Evolutionary conservation across 1,139 yeast species (phyloP).

Genomic region (Pneumocystis sp.): DNA sequence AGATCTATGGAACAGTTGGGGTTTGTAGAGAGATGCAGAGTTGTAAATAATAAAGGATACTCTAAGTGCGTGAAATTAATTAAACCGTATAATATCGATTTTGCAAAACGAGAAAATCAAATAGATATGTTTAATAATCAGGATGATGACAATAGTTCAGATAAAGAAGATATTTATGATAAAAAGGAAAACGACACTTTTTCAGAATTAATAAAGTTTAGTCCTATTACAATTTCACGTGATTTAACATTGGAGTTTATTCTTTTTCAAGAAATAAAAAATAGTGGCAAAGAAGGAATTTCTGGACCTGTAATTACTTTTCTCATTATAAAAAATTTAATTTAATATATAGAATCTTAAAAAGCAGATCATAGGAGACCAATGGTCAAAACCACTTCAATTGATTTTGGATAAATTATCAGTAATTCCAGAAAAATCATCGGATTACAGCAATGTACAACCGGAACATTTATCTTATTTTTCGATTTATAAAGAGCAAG

Average conservation of each 20-base stretch:
- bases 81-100: not conserved
- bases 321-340: not conserved
- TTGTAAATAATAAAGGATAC: not conserved
- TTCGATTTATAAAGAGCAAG: not conserved
- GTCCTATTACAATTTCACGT: not conserved
- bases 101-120: not conserved
- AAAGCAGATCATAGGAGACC: not conserved
- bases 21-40: not conserved
- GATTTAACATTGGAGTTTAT: not conserved
- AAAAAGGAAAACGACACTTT: not conserved
- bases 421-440: not conserved
- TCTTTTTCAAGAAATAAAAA: not conserved
- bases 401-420: not conserved
- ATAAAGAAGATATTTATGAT: not conserved
- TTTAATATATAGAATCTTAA: not conserved
- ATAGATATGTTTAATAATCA: not conserved
- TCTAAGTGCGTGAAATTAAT: not conserved
- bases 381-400: not conserved
- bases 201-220: not conserved
- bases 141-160: not conserved
- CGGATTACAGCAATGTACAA: not conserved
- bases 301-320: not conserved
- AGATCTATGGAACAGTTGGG: not conserved
- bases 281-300: not conserved
- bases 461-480: not conserved